Evolutionary conservation across 192 early-diverging fungal species (phyloP).

Genomic region (Spizellomyces punctatus): DNA sequence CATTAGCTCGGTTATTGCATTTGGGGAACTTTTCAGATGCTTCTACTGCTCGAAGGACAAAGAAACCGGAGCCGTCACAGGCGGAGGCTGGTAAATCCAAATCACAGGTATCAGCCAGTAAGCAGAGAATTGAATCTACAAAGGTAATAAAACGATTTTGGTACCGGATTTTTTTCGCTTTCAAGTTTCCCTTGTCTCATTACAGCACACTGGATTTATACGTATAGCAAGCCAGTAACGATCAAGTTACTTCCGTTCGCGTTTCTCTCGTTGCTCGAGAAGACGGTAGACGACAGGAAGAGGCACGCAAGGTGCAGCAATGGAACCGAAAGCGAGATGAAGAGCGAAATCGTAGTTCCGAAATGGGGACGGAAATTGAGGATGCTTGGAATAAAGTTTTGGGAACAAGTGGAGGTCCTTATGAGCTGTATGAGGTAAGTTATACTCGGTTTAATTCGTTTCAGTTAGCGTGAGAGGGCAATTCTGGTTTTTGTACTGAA

Average conservation of each 20-base stretch:
- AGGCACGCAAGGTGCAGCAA: constrained; percentile 41
- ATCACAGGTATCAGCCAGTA: constrained; percentile 19
- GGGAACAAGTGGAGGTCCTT: constrained; percentile 34
- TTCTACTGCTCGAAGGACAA: constrained; percentile 19
- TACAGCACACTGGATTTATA: not conserved
- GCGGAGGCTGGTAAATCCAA: constrained; percentile 49
- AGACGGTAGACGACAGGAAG: constrained; percentile 46
- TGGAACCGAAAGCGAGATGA: constrained; percentile 46
- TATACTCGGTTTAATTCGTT: too few relatives aligned
- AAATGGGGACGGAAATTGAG: constrained; percentile 38
- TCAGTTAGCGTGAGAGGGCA: too few relatives aligned
- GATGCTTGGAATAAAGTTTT: constrained; percentile 42
- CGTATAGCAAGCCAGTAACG: constrained; percentile 27
- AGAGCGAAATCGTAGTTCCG: constrained; percentile 29
- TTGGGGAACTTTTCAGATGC: not conserved
- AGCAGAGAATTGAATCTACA: constrained; percentile 27
- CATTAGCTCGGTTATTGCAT: not conserved
- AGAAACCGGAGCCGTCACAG: constrained; percentile 47
- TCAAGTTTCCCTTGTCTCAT: not conserved
- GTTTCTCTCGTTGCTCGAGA: constrained; percentile 53
- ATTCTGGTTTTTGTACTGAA: too few relatives aligned
- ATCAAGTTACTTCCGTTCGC: constrained; percentile 48
- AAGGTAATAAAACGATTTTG: constrained; percentile 2
- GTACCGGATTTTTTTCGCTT: not conserved
- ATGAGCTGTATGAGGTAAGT: constrained; percentile 48